Evolutionary conservation across 2,329 filamentous ascomycete species (phyloP), one percentile per base, ranked within the genome.

Genomic region (Plectosphaerella sp.): DNA sequence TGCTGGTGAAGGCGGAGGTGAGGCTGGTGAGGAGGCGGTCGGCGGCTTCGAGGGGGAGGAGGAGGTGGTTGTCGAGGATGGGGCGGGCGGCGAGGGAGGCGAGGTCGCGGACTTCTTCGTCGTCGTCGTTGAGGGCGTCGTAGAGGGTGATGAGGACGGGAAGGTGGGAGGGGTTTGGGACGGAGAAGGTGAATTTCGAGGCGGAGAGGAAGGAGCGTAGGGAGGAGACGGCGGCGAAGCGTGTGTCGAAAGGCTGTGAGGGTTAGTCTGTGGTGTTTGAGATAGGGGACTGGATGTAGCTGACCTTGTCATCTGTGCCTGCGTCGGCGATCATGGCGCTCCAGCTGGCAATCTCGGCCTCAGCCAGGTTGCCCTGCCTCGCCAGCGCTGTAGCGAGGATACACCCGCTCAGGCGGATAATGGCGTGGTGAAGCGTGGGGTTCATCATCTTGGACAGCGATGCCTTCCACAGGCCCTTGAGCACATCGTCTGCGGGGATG

Each of bases 41-140:
- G 9, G 73, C 72, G 3, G 78, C 75, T 55, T 79, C 73, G 35
- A 78, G 67, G 35, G 76, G 72, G 10, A 77, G 72, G 37, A 80
- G 68, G 24, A 79, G 67, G 24, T 66, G 61, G 18, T 66, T 58
- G 15, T 67, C 70, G 8, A 86, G 59, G 22, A 88, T 65, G 20
- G 62, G 64, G 5, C 69, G 64, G 0, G 78, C 73, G 1, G 80
- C 76, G 0, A 60, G 54, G 3, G 85, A 80, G 8, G 86, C 87
- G 1, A 80, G 66, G 35, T 86, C 80, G 45, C 93, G 83, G 57
- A 97, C 81, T 52, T 97, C 91, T 56, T 96, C 90, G 63, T 97
- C 93, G 64, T 97, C 93, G 64, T 97, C 94, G 63, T 89, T 88
- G 5, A 96, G 77, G 45, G 84, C 76, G 63, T 91, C 86, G 67